These are phyloP conservation scores for Musa balbisiana DNA, from an alignment of 202 grass and related monocot species.

Conservation along the genomic window DNA sequence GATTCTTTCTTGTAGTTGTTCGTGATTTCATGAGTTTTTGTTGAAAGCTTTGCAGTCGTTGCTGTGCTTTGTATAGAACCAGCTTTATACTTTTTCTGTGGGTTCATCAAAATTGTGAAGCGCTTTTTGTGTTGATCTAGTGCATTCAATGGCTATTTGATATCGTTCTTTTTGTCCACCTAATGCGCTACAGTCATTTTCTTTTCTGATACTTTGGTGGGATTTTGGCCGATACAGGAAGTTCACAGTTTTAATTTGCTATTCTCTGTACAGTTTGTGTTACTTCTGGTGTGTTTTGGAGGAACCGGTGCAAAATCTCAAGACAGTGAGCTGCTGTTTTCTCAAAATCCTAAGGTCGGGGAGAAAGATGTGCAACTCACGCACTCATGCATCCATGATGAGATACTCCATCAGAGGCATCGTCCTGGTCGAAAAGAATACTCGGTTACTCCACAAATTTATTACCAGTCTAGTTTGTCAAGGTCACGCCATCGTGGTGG, in stretches of 20 bases:
- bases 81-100: neutral
- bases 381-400: slow-evolving; percentile 97
- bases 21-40: no score
- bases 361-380: slow-evolving; percentile 57
- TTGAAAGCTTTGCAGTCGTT: no score
- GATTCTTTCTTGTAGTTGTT: neutral
- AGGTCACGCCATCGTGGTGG: slow-evolving; percentile 29
- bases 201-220: no score
- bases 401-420: slow-evolving; percentile 76
- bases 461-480: slow-evolving; percentile 34
- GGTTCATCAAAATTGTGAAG: neutral
- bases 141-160: neutral
- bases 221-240: neutral
- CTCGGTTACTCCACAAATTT: slow-evolving; percentile 88
- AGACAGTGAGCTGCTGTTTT: slow-evolving; percentile 28
- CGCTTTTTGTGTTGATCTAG: neutral
- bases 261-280: slow-evolving; percentile 45
- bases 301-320: slow-evolving; percentile 33
- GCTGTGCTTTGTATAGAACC: no score
- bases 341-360: slow-evolving; percentile 34
- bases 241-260: neutral
- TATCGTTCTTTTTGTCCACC: neutral
- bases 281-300: slow-evolving; percentile 51
- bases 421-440: slow-evolving; percentile 75
- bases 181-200: neutral